Evolutionary conservation across 192 early-diverging fungal genomes (phyloP), one percentile per base, ranked within the genome.

Genomic region (Thamnidium elegans): DNA sequence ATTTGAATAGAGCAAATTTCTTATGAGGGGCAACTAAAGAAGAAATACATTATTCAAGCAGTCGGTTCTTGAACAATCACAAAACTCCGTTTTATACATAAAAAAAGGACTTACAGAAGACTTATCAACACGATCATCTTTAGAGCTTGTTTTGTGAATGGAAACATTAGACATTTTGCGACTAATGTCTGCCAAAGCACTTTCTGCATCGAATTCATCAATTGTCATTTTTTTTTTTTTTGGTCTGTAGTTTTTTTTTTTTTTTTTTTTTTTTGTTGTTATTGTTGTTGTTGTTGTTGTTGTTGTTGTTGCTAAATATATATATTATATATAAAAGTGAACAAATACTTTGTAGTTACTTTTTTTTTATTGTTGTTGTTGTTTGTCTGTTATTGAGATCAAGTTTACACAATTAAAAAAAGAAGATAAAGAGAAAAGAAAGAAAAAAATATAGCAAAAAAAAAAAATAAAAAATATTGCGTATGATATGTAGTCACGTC

Each of bases 151-250:
- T 34, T 73, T 67, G 20, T 55, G 47, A 32, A 70, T 63, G 15
- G 62, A 52, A 17, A 73, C 71, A 51, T 64, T 68, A 19, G 71
- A 67, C n/a, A 73, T 36, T 31, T 73, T 73, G 11, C 62, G 64
- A 31, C 58, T 73, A 21, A 73, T 64, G 39, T 73, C 71, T 15
- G 45, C 30, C 20, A 73, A 50, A 44, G 46, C 53, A 53, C 62
- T 55, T 51, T 67, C 71, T 26, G 71, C 61, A 17, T 73, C 71
- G 44, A 62, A 73, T 47, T 73, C 71, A 32, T 70, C 68, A 23
- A 70, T 55, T 3, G 68, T 70, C 68, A 70, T 70, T 34, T 30
- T 54, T 34, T 39, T 11, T 17, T 54, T 23, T 54, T 52, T 4
- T 47, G 26, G 26, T 26, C 26, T 26, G 26, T 26, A 26, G 26